Evolutionary conservation across 2,329 filamentous ascomycete genomes (phyloP).

Genomic region (Celoporthe dispersa): DNA sequence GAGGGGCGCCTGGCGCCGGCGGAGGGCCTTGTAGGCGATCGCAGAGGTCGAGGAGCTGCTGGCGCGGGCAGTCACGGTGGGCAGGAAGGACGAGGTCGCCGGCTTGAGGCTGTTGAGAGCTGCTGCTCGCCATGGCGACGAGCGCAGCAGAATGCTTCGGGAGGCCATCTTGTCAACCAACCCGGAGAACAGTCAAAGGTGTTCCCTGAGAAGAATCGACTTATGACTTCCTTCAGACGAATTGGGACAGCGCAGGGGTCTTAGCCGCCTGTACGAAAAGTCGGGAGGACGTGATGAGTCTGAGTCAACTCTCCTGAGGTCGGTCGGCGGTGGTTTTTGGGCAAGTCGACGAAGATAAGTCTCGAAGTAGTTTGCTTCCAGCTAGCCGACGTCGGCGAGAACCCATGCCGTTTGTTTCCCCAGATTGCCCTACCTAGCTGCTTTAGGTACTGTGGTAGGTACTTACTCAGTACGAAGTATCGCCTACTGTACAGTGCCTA

Average conservation of each 20-base stretch:
- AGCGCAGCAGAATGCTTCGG: slow-evolving; percentile 27
- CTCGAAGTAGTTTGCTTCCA: slow-evolving; percentile 3
- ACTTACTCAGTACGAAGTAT: too few species aligned
- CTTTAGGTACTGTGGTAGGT: too few species aligned
- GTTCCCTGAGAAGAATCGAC: slow-evolving; percentile 25
- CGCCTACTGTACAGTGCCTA: background rate
- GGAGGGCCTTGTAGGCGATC: slow-evolving; percentile 95
- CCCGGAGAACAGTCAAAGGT: slow-evolving; percentile 21
- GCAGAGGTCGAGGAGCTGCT: slow-evolving; percentile 82
- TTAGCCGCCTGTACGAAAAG: background rate
- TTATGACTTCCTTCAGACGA: slow-evolving; percentile 21
- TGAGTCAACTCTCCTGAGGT: slow-evolving; percentile 24
- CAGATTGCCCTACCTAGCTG: background rate
- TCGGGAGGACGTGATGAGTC: slow-evolving; percentile 9
- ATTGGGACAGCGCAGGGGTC: background rate
- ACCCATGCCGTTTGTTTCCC: slow-evolving; percentile 7
- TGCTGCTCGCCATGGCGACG: slow-evolving; percentile 33
- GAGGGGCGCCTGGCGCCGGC: slow-evolving; percentile 84
- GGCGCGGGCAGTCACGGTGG: slow-evolving; percentile 40
- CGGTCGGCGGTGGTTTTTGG: background rate
- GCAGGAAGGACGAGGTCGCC: slow-evolving; percentile 35
- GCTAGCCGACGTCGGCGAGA: slow-evolving; percentile 13
- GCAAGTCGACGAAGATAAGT: background rate
- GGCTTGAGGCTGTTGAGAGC: slow-evolving; percentile 29
- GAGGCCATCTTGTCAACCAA: slow-evolving; percentile 29